Evolutionary conservation across 805 yeast genomes (phyloP), one percentile per base, ranked within the genome.

Genomic region (Wickerhamiella azyma): DNA sequence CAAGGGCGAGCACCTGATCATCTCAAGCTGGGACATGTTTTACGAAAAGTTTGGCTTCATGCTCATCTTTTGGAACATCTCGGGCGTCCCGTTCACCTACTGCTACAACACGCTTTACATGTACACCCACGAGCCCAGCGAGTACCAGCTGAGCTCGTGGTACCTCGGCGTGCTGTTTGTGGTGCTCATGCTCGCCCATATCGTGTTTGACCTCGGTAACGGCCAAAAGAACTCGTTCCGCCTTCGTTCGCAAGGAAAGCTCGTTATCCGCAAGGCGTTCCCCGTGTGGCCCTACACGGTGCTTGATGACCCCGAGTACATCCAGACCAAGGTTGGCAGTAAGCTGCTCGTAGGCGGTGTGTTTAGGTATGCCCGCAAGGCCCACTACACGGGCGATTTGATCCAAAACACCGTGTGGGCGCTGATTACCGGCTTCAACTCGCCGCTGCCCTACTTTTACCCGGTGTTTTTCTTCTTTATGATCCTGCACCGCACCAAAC

Each of bases 21-120:
- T 88, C 52, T 95, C 97, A 56, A 83, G 95, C 16, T 92, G 98
- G 97, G 98, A 92, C 65, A 89, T 92, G 96, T 96, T 94, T 28
- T 92, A 92, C 65, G 98, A 92, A 65, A 92, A 92, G 67, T 92
- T 92, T 58, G 98, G 98, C n/a, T 92, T 92, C 71, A 88, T 92
- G 97, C 75, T 92, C 54, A 77, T 88, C 56, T 92, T 92, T 72
- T 92, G 98, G 98, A 92, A 92, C 69, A 85, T 92, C 63, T 96
- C 96, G 28, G 98, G 98, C 58, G 98, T 92, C 37, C 98, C 98
- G 41, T 92, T 79, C 77, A 89, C 97, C 37, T 92, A 92, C 69
- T 85, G 96, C 66, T 96, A 86, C 61, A 81, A 94, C 64, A 84
- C 95, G 9, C 70, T 92, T 57, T 92, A 67, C 69, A 67, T 92